Evolutionary conservation across 2,329 filamentous ascomycete species (phyloP).

Genomic region (Septoria petroselini): DNA sequence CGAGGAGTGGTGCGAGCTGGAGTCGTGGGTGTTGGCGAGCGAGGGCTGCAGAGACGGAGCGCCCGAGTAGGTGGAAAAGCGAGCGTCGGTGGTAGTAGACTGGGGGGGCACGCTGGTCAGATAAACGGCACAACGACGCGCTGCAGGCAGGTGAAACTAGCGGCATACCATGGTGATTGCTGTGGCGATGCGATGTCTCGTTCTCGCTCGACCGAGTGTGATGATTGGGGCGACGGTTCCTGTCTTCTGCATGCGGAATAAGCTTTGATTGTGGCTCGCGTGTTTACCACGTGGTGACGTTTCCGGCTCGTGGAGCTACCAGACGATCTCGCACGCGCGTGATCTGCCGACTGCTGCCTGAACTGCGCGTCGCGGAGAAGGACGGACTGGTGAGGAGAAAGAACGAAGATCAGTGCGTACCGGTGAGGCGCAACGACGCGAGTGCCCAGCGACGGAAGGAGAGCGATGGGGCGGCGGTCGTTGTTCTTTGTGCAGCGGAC

Average conservation of each 20-base stretch:
- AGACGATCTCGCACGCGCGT: no score
- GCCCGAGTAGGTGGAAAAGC: slow-evolving; percentile 52
- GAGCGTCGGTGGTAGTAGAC: slow-evolving; percentile 37
- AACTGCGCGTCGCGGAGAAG: no score
- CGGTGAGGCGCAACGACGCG: neutral
- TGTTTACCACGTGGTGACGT: no score
- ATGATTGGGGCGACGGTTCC: neutral
- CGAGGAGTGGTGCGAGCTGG: slow-evolving; percentile 33
- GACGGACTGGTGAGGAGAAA: no score
- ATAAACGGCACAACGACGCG: slow-evolving; percentile 2
- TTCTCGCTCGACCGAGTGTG: neutral
- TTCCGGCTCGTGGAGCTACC: no score
- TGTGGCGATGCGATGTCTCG: neutral
- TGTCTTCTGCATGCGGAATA: no score
- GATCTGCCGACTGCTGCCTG: no score
- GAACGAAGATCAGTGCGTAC: neutral
- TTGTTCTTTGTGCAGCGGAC: neutral
- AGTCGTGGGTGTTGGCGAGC: slow-evolving; percentile 44
- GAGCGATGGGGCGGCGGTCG: neutral
- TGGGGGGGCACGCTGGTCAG: slow-evolving; percentile 16
- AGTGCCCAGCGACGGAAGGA: neutral
- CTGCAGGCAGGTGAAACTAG: neutral
- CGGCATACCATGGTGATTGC: slow-evolving; percentile 16
- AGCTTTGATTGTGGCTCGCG: no score
- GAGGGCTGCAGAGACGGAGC: slow-evolving; percentile 51